Evolutionary conservation across 2,329 filamentous ascomycete species (phyloP), one percentile per base, ranked within the genome.

Genomic region (Aspergillus fumigatiaffinis): DNA sequence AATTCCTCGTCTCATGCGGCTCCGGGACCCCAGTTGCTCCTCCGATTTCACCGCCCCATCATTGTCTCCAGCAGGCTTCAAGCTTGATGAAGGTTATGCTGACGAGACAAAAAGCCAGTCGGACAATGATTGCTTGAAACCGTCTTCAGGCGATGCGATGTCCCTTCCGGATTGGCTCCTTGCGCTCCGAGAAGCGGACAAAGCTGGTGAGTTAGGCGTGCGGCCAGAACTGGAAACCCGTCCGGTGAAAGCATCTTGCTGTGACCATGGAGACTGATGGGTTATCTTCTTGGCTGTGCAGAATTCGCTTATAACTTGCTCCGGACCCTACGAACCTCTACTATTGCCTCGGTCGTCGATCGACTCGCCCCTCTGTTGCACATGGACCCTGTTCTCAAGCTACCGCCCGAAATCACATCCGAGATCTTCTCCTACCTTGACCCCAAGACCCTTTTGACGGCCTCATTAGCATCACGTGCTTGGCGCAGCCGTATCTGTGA

Each of bases 391-490:
- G 86, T 96, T 46, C 80, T 85, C 62, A 87, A 91, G 67, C 84
- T 99, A 0, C 94, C 94, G 0, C 86, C 90, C 26, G 94, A 99
- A 73, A 89, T 99, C 66, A 95, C 91, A 59, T 87, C 94, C 48
- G 89, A 95, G 68, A 88, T 97, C 48, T 87, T 99, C 47, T 87
- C 89, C 17, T 94, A 92, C 69, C 86, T 99, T 51, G 89, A 92
- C 54, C 89, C 92, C 0, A 73, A 86, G 28, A 94, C 92, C 0
- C 80, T 99, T 42, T 81, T 97, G 56, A 86, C 84, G 51, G 90
- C 92, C 2, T 91, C 91, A 0, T 83, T 85, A 48, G 86, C 91
- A 17, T 97, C 91, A 38, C 86, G 87, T 50, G 81, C 86, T 61
- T 99, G 94, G 93, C 87, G 92, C 61, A 82, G 84, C 20, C 81